Evolutionary conservation across 768 basidiomycete genomes (phyloP), one percentile per base, ranked within the genome.

Genomic region (Dentipellis fragilis): DNA sequence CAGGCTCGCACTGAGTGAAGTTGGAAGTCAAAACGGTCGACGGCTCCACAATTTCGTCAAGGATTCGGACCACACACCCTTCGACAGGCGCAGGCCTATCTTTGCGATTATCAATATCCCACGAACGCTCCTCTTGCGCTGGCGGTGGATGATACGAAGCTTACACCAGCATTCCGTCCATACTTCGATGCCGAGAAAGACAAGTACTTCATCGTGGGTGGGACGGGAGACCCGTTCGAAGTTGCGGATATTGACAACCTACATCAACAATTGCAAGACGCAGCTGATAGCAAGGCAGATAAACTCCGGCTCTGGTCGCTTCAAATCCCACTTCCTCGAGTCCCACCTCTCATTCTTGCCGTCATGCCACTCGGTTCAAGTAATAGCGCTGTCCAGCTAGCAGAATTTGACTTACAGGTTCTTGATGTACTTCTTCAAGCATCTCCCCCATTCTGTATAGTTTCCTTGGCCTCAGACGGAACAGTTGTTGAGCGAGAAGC

Each of bases 61-160:
- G 55, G 46, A 1, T 67, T 71, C 14, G 54, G 47, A 22, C 58
- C 59, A 1, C 49, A 54, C 1, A 66, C 58, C 2, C 69, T 68
- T 52, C 51, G 59, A 10, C 57, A 58, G 0, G 68, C 54, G 0
- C 14, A 12, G 1, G 49, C 64, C 5, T 59, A 68, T 34, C 56
- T 69, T 4, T 19, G 19, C 0, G 55, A 54, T 14, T 17, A 67
- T 5, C 10, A 48, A 1, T 64, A 64, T 29, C 54, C 54, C 16
- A 4, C 5, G 2, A 12, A 51, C 11, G 70, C 67, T 0, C 69
- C 68, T 0, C 47, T 67, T 34, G 63, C 54, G 2, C 53, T 73
- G 0, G 63, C 64, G 49, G 71, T 68, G 23, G 71, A 75, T 51
- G 73, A 75, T 48, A 71, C 70, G 0, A 72, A 73, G 54, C 63